phyloP scores from a whole-genome alignment of 2,329 filamentous ascomycete genomes.

The Aaosphaeria pasadenensis region DNA sequence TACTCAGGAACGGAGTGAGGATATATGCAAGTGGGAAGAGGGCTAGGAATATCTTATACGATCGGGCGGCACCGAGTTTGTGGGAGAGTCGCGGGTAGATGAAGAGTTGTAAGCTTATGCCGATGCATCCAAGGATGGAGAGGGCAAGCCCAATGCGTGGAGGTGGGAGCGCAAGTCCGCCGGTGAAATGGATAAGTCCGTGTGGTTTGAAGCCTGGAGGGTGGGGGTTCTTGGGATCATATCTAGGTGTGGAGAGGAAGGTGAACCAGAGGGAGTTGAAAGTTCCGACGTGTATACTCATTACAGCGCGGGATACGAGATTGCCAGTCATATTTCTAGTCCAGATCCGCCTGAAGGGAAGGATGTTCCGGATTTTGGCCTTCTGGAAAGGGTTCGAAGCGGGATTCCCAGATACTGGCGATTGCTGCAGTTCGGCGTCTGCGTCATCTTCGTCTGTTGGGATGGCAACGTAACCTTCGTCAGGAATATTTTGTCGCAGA shows the following conservation, averaged over 20 bases:
- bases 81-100: conserved; percentile 44
- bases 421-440: conserved; percentile 25
- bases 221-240: conserved; percentile 30
- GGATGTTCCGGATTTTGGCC: conserved; percentile 22
- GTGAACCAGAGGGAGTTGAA: conserved; percentile 51
- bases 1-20: conserved; percentile 42
- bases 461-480: conserved; percentile 28
- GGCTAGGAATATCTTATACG: conserved; percentile 40
- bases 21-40: conserved; percentile 47
- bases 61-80: conserved; percentile 39
- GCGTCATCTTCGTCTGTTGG: conserved; percentile 18
- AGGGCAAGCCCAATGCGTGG: conserved; percentile 47
- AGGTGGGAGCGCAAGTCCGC: conserved; percentile 47
- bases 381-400: conserved; percentile 9
- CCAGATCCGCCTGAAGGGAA: conserved; percentile 48
- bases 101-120: conserved; percentile 46
- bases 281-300: conserved; percentile 48
- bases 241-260: conserved; percentile 47
- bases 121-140: conserved; percentile 48
- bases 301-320: conserved; percentile 42
- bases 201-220: conserved; percentile 34
- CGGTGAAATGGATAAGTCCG: conserved; percentile 46
- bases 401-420: conserved; percentile 18
- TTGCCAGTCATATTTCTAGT: conserved; percentile 45
- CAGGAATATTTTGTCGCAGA: conserved; percentile 21